Conservation (phyloP, 495 filamentous ascomycete species). For the Penicillium subrubescens region DNA sequence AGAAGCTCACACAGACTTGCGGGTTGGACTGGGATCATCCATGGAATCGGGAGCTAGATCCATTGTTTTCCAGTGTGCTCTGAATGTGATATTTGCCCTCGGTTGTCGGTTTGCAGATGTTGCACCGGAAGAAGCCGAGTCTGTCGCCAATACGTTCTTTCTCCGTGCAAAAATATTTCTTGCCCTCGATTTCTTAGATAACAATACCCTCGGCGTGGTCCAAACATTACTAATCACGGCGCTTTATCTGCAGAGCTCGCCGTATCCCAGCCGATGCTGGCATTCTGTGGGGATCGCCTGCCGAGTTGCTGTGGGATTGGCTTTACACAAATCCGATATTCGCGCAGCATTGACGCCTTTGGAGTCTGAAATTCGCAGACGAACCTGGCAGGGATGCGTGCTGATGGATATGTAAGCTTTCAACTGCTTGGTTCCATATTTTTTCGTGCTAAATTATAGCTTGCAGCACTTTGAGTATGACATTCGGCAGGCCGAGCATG, state of each 20-base stretch:
- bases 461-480: slow-evolving; percentile 47
- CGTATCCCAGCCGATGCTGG: slow-evolving; percentile 44
- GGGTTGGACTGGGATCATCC: slow-evolving; percentile 14
- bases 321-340: slow-evolving; percentile 29
- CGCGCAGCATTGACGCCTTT: not conserved
- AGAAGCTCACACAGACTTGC: not conserved
- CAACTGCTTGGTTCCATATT: not conserved
- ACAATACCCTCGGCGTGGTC: slow-evolving; percentile 28
- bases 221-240: slow-evolving; percentile 42
- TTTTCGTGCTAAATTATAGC: not conserved
- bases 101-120: slow-evolving; percentile 39
- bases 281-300: slow-evolving; percentile 39
- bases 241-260: slow-evolving; percentile 41
- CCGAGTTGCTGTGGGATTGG: slow-evolving; percentile 39
- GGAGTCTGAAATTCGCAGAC: slow-evolving; percentile 41
- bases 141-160: slow-evolving; percentile 36
- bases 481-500: slow-evolving; percentile 46
- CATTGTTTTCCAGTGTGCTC: slow-evolving; percentile 33
- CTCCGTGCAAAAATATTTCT: slow-evolving; percentile 33
- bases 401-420: slow-evolving; percentile 43
- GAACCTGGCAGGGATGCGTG: slow-evolving; percentile 50
- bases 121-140: slow-evolving; percentile 18
- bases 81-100: slow-evolving; percentile 43
- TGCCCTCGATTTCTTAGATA: slow-evolving; percentile 36
- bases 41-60: slow-evolving; percentile 8